These are phyloP conservation scores for Aspergillus sp. DNA, from an alignment of 2,329 filamentous ascomycete species.

Conservation along the genomic window DNA sequence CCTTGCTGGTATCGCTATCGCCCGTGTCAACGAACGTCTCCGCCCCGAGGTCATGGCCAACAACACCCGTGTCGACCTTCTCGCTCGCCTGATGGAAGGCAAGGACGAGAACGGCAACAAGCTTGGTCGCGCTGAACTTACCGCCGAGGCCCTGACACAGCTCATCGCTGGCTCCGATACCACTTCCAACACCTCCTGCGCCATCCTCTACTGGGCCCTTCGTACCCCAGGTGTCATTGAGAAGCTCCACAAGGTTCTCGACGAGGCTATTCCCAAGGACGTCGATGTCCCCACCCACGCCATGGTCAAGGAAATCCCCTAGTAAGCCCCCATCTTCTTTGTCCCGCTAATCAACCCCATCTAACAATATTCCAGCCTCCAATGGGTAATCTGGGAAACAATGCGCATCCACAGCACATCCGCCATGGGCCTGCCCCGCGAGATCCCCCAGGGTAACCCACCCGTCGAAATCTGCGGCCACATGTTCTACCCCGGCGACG, in stretches of 20 bases:
- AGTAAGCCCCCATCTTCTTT: conserved; percentile 47
- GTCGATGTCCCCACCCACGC: conserved; percentile 71
- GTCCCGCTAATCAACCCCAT: neutral
- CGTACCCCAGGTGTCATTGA: conserved; percentile 70
- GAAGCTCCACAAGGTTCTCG: conserved; percentile 77
- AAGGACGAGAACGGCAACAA: conserved; percentile 78
- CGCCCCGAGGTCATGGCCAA: conserved; percentile 66
- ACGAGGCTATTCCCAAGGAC: conserved; percentile 66
- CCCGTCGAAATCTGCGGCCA: conserved; percentile 69
- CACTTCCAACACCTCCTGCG: conserved; percentile 77
- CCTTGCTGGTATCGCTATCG: conserved; percentile 85
- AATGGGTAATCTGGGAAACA: conserved; percentile 77
- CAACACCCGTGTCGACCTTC: conserved; percentile 74
- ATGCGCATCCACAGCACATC: conserved; percentile 87
- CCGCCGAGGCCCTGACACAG: conserved; percentile 86
- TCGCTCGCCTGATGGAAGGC: conserved; percentile 83
- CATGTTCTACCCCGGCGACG: conserved; percentile 73
- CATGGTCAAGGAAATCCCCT: conserved; percentile 74
- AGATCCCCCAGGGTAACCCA: conserved; percentile 66
- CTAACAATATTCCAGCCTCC: conserved; percentile 50
- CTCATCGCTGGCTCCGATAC: conserved; percentile 74
- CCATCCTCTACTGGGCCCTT: conserved; percentile 76
- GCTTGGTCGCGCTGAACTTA: conserved; percentile 78
- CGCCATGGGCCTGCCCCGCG: conserved; percentile 79
- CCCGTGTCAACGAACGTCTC: conserved; percentile 75